Evolutionary conservation across 140 eudicot species (phyloP).

Genomic region (Cichorium intybus): DNA sequence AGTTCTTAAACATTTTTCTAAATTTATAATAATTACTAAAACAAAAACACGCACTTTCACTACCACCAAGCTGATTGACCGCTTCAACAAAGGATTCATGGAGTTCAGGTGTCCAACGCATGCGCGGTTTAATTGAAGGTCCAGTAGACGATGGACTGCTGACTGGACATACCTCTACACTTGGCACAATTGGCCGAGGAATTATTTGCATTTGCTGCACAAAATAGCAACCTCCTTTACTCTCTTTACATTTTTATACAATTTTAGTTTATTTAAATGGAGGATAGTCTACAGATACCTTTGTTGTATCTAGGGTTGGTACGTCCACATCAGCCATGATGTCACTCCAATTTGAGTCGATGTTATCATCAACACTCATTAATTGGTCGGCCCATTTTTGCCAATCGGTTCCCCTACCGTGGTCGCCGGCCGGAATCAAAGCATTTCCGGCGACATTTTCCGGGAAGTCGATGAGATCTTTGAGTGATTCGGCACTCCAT

Average conservation of each 20-base stretch:
- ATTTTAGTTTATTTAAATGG: no score
- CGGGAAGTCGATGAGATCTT: slow-evolving; percentile 48
- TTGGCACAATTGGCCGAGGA: slow-evolving; percentile 27
- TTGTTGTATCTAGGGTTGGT: slow-evolving; percentile 50
- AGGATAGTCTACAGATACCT: slow-evolving; percentile 51
- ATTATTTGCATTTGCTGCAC: slow-evolving; percentile 33
- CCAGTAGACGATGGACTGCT: slow-evolving; percentile 50
- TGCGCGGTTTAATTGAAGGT: slow-evolving; percentile 49
- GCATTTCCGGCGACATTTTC: slow-evolving; percentile 34
- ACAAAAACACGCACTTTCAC: slow-evolving; percentile 51
- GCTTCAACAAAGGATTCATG: slow-evolving; percentile 77
- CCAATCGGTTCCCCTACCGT: slow-evolving; percentile 47
- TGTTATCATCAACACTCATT: slow-evolving; percentile 46
- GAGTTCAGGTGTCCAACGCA: slow-evolving; percentile 94
- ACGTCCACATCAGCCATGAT: slow-evolving; percentile 58
- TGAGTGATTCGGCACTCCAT: slow-evolving; percentile 57
- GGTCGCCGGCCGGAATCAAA: slow-evolving; percentile 35
- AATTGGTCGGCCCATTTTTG: slow-evolving; percentile 63
- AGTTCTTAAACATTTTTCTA: background rate
- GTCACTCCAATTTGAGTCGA: slow-evolving; percentile 67
- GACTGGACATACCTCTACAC: slow-evolving; percentile 42
- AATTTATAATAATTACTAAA: background rate
- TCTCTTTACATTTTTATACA: background rate
- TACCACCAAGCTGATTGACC: slow-evolving; percentile 68
- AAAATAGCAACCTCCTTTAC: background rate